These are phyloP conservation scores for Vigna mungo DNA, from an alignment of 306 rosid genomes.

Conservation along the genomic window DNA sequence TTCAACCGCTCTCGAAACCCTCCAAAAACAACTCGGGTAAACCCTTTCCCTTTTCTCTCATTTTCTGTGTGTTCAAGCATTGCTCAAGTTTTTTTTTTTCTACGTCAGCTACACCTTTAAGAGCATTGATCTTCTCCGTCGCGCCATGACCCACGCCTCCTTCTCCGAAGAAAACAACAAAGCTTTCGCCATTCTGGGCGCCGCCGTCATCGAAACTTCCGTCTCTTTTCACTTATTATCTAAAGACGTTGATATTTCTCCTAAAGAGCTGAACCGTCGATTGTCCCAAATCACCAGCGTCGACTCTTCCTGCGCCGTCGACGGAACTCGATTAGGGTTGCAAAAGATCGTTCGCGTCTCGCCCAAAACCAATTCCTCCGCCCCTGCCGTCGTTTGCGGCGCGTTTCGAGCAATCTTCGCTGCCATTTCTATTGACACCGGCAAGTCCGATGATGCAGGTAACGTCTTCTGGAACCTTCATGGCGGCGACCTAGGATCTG, in stretches of 20 bases:
- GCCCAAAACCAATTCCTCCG: conserved; percentile 64
- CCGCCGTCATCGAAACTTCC: conserved; percentile 54
- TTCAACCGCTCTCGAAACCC: conserved; percentile 60
- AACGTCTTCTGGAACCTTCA: conserved; percentile 61
- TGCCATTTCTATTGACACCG: conserved; percentile 71
- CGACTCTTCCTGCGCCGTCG: conserved; percentile 60
- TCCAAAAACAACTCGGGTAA: conserved; percentile 63
- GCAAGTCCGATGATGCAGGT: conserved; percentile 61
- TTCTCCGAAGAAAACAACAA: conserved; percentile 83
- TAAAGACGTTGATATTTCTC: conserved; percentile 59
- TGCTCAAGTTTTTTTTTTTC: neutral
- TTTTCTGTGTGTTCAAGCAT: neutral
- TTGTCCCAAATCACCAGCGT: conserved; percentile 54
- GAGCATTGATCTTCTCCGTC: conserved; percentile 60
- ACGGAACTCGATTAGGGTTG: conserved; percentile 56
- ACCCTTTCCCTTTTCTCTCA: neutral
- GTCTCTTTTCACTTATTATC: conserved; percentile 48
- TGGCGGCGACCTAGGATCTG: conserved; percentile 48
- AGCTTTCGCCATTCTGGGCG: conserved; percentile 68
- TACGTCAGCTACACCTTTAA: conserved; percentile 58
- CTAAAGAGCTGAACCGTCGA: conserved; percentile 56
- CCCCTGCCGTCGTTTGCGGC: conserved; percentile 65
- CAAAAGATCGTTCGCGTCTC: conserved; percentile 72
- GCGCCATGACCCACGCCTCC: conserved; percentile 85
- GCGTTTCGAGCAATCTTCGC: conserved; percentile 79